Evolutionary conservation across 139 green algal species (phyloP), one percentile per base, ranked within the genome.

Genomic region (Pedinophyceae sp.): DNA sequence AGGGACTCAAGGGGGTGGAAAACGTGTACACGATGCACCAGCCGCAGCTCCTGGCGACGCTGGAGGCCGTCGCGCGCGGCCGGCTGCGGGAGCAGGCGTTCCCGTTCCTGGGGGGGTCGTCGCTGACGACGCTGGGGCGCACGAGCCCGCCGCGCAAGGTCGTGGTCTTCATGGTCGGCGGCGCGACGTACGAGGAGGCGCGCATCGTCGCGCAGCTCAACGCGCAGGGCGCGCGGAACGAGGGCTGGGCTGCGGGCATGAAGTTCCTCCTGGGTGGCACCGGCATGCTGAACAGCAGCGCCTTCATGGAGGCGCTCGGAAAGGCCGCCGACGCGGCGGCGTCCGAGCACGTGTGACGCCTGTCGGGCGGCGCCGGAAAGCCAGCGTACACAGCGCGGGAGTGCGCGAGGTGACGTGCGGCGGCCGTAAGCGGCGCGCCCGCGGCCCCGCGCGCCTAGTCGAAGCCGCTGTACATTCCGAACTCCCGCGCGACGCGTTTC

Each of bases 21-120:
- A 96, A 96, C 45, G 88, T 96, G 48, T 96, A 95, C 79, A 95
- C 88, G 5, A 83, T 95, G 73, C 89, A 97, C 59, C 76, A 71
- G 19, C 89, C 89, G 2, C 64, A 93, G 54, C 66, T 97, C 48
- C 58, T 64, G 3, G 72, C 80, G 48, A 89, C 81, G 13, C 71
- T 97, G 41, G 69, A 85, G 49, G 47, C 61, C n/a, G 59, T 85
- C 6, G 58, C 62, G 1, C 67, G 65, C 2, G 76, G 81, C n/a
- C 64, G 76, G 45, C 62, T 97, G n/a, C 67, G 73, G 25, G 64
- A 79, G 15, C 16, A 30, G 4, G 76, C 85, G 27, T 97, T 93
- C 57, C 56, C 71, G 15, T 52, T 52, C 15, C 10, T 15, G 24
- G 47, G 47, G 47, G 24, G 34, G 10, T 13, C 7, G 34, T 7